Evolutionary conservation across 176 grass and related monocot genomes (phyloP).

Genomic region (Lolium perenne): DNA sequence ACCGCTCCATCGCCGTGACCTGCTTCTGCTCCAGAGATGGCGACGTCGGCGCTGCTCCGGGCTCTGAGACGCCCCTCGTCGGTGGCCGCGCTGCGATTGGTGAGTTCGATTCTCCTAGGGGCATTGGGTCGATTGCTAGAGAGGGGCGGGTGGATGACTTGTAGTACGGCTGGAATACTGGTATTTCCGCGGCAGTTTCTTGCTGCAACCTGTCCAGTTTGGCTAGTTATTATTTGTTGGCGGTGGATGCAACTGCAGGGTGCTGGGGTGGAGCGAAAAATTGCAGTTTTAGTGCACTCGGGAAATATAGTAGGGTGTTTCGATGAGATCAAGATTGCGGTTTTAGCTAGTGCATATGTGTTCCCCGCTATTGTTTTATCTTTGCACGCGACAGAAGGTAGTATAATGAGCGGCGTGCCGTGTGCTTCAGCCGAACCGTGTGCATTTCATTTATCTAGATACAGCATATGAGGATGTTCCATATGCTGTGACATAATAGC

Average conservation of each 20-base stretch:
- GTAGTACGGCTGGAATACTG: background rate
- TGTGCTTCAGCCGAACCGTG: background rate
- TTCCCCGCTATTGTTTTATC: background rate
- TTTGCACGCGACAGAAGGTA: background rate
- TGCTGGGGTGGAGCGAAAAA: background rate
- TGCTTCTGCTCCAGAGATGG: slow-evolving; percentile 36
- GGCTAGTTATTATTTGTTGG: background rate
- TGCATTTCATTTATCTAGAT: background rate
- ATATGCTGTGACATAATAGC: background rate
- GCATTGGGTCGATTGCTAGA: background rate
- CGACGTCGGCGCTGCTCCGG: slow-evolving; percentile 54
- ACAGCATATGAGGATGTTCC: background rate
- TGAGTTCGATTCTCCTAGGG: slow-evolving; percentile 20
- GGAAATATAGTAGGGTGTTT: background rate
- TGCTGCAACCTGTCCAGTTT: background rate
- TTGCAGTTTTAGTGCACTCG: slow-evolving; percentile 3
- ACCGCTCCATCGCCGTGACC: background rate
- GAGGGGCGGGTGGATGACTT: background rate
- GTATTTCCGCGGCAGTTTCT: background rate
- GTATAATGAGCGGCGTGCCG: background rate
- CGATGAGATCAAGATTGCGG: background rate
- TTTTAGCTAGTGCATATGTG: background rate
- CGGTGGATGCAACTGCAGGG: background rate
- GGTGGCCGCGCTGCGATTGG: slow-evolving; percentile 51
- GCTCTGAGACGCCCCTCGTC: slow-evolving; percentile 55